Percentiles rank a stretch among this genome's conserved stretches.
phyloP scores from a whole-genome alignment of 2,329 filamentous ascomycete genomes.

The Fusarium sp. region DNA sequence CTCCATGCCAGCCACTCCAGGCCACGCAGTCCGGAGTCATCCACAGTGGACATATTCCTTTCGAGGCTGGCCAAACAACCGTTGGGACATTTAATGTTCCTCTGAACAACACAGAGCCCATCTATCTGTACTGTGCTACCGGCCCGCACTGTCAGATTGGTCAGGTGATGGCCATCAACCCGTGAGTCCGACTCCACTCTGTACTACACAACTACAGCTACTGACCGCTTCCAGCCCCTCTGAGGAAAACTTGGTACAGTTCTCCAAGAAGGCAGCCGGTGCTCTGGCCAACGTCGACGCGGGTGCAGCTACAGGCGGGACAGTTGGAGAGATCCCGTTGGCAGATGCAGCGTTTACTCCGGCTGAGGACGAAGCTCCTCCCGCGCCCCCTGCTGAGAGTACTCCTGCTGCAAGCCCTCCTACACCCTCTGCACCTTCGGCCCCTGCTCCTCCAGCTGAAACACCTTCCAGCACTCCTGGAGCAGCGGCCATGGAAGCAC shows the following conservation, averaged over 20 bases:
- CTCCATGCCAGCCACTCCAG: conserved; percentile 52
- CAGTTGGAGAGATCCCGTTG: conserved; percentile 33
- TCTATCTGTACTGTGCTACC: conserved; percentile 62
- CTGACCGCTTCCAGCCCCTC: conserved; percentile 11
- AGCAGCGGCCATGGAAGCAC: neutral
- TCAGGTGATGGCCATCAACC: conserved; percentile 62
- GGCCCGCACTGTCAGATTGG: conserved; percentile 59
- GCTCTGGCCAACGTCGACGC: conserved; percentile 37
- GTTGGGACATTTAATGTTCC: conserved; percentile 59
- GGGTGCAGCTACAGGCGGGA: conserved; percentile 26
- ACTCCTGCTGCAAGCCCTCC: conserved; percentile 4
- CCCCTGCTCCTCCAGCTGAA: neutral
- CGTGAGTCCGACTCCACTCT: conserved; percentile 40
- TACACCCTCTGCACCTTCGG: neutral
- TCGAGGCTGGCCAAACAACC: conserved; percentile 45
- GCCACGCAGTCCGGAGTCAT: conserved; percentile 45
- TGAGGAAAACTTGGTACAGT: conserved; percentile 31
- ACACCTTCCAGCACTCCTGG: neutral
- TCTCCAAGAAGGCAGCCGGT: conserved; percentile 25
- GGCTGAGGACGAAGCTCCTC: conserved; percentile 12
- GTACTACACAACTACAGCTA: neutral
- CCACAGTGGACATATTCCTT: conserved; percentile 55
- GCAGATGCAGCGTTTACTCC: conserved; percentile 35
- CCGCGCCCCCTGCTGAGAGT: conserved; percentile 4
- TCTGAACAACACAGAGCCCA: conserved; percentile 54